Conservation (phyloP, 345 rosid species). For the Pistacia atlantica region DNA sequence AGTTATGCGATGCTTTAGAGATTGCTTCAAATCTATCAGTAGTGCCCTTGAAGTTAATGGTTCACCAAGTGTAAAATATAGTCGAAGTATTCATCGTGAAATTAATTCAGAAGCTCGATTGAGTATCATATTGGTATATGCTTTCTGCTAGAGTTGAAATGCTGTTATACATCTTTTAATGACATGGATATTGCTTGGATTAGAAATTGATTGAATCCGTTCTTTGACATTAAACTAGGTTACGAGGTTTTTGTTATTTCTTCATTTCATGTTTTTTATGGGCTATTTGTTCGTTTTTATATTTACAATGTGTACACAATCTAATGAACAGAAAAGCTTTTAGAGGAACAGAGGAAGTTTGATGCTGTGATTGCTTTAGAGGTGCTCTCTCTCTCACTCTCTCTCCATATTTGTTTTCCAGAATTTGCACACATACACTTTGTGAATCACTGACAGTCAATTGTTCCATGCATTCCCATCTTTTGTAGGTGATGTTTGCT, state of each 20-base stretch:
- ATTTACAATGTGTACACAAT: conserved; percentile 7
- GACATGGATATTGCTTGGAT: neutral
- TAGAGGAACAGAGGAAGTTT: conserved; percentile 74
- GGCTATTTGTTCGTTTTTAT: neutral
- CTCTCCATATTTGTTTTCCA: neutral
- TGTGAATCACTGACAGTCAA: too few relatives aligned
- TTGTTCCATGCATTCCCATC: too few relatives aligned
- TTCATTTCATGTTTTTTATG: neutral
- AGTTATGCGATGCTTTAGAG: neutral
- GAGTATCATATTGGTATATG: neutral
- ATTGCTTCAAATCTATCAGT: neutral
- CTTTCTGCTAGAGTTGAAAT: neutral
- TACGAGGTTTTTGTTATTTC: neutral
- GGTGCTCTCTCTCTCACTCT: conserved; percentile 42
- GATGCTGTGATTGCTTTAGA: conserved; percentile 88
- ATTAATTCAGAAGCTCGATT: neutral
- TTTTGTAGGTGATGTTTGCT: too few relatives aligned
- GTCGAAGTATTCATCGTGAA: neutral
- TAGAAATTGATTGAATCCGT: conserved; percentile 1
- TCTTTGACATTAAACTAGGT: neutral
- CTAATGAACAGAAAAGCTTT: conserved; percentile 65
- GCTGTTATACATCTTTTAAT: neutral
- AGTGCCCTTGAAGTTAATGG: neutral
- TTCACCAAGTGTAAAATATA: neutral
- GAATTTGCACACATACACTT: too few relatives aligned